phyloP scores from a whole-genome alignment of 495 filamentous ascomycete species.

The Sabuloglossum arenarium region DNA sequence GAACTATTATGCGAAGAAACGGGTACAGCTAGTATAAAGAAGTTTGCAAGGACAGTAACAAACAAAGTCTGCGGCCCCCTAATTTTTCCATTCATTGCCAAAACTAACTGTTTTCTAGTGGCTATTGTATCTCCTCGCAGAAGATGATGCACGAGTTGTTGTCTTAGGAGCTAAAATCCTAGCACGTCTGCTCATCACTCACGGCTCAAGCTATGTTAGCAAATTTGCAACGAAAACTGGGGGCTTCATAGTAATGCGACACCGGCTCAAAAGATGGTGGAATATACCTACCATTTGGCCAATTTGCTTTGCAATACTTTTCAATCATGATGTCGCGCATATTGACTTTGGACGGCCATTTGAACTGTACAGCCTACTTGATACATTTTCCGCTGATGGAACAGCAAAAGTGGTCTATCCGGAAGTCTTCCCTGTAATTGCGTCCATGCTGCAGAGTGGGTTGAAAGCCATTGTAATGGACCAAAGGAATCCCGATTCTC shows the following conservation, averaged over 20 bases:
- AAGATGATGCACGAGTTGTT: constrained; percentile 67
- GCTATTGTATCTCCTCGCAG: constrained; percentile 82
- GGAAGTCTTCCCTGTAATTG: constrained; percentile 60
- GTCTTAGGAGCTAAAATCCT: constrained; percentile 68
- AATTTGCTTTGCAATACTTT: constrained; percentile 73
- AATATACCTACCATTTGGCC: constrained; percentile 68
- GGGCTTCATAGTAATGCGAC: constrained; percentile 65
- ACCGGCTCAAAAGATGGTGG: constrained; percentile 77
- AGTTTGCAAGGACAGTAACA: constrained; percentile 86
- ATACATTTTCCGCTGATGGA: constrained; percentile 36
- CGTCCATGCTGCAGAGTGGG: constrained; percentile 73
- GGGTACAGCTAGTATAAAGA: constrained; percentile 44
- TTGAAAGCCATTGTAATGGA: constrained; percentile 43
- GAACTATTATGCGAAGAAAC: constrained; percentile 55
- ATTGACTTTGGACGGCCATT: constrained; percentile 55
- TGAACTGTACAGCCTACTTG: constrained; percentile 48
- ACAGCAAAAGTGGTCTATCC: constrained; percentile 47
- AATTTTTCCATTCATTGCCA: constrained; percentile 7
- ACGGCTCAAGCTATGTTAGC: constrained; percentile 56
- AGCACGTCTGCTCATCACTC: constrained; percentile 60
- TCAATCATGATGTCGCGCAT: constrained; percentile 57
- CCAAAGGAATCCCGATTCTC: constrained; percentile 35
- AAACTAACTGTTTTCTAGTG: constrained; percentile 33
- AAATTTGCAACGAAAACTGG: constrained; percentile 74
- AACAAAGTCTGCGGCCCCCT: constrained; percentile 53